Conservation (phyloP, 352 stramenopile genomes). For the Globisporangium uncinulatum region DNA sequence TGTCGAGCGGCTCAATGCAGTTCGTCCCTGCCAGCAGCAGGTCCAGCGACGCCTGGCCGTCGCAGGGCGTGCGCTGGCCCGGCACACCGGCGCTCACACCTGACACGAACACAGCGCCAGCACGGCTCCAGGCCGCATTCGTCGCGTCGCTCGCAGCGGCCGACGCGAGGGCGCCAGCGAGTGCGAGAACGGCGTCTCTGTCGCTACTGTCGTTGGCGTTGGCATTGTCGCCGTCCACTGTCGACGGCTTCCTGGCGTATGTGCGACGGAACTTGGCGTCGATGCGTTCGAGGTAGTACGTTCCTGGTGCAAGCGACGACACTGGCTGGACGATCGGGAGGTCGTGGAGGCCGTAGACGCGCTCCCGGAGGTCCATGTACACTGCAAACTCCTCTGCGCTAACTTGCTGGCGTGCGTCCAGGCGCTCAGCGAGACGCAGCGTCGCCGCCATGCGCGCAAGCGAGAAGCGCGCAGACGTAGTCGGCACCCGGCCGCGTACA, state of each 20-base stretch:
- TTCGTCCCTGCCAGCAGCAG: conserved; percentile 88
- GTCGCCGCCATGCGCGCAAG: conserved; percentile 83
- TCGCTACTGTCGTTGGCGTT: too few species aligned
- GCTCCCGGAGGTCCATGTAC: conserved; percentile 88
- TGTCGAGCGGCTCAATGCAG: conserved; percentile 82
- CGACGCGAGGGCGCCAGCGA: conserved; percentile 22
- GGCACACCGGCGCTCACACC: conserved; percentile 90
- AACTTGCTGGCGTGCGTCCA: conserved; percentile 77
- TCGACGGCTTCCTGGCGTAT: conserved; percentile 60
- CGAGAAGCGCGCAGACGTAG: conserved; percentile 64
- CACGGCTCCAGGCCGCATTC: conserved; percentile 40
- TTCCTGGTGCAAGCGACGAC: conserved; percentile 58
- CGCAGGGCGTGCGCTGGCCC: conserved; percentile 63
- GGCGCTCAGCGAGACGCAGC: conserved; percentile 78
- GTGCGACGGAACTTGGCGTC: conserved; percentile 84
- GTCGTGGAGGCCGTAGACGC: conserved; percentile 64
- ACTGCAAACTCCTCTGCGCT: conserved; percentile 88
- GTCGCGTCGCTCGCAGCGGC: conserved; percentile 28
- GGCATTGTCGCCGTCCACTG: conserved; percentile 3
- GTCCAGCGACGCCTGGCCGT: conserved; percentile 73
- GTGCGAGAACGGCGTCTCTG: conserved; percentile 13
- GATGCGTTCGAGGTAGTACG: conserved; percentile 92
- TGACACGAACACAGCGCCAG: conserved; percentile 79
- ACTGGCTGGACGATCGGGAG: conserved; percentile 72
- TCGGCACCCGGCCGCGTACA: conserved; percentile 34